Conservation (phyloP, 345 rosid species). For the Conringia planisiliqua region DNA sequence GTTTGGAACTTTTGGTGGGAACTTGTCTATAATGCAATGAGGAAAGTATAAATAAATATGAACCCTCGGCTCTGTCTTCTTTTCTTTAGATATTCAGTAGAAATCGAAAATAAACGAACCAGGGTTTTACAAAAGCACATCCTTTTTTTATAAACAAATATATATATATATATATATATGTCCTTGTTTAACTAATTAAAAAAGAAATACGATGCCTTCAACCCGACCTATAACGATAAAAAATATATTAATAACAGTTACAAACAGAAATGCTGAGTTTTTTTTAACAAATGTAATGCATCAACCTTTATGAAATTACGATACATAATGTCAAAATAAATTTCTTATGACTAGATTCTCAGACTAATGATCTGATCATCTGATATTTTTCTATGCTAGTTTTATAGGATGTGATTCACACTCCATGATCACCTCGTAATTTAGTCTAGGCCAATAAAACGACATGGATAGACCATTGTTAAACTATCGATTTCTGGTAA, state of each 20-base stretch:
- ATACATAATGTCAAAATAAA: neutral
- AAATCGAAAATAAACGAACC: neutral
- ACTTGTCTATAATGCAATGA: constrained; percentile 8
- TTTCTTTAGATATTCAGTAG: neutral
- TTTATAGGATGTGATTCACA: neutral
- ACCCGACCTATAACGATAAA: neutral
- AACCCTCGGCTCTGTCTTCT: neutral
- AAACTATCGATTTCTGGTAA: neutral
- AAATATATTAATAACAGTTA: neutral
- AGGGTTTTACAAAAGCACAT: no score
- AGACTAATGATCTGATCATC: neutral
- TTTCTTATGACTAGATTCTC: neutral
- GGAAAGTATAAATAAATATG: neutral
- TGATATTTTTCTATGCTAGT: neutral
- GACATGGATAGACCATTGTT: neutral
- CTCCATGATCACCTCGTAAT: neutral
- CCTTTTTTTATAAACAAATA: no score
- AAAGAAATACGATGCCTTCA: neutral
- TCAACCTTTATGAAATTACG: neutral
- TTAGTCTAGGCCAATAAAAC: neutral
- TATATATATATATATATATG: neutral
- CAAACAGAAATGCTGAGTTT: neutral
- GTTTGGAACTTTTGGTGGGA: constrained; percentile 5
- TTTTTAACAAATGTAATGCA: neutral
- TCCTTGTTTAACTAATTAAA: neutral